A percentile compares a stretch with the other conserved stretches of the same genome.
These are phyloP conservation scores for Plectosphaerella sp. DNA, from an alignment of 2,329 filamentous ascomycete genomes.

Conservation along the genomic window DNA sequence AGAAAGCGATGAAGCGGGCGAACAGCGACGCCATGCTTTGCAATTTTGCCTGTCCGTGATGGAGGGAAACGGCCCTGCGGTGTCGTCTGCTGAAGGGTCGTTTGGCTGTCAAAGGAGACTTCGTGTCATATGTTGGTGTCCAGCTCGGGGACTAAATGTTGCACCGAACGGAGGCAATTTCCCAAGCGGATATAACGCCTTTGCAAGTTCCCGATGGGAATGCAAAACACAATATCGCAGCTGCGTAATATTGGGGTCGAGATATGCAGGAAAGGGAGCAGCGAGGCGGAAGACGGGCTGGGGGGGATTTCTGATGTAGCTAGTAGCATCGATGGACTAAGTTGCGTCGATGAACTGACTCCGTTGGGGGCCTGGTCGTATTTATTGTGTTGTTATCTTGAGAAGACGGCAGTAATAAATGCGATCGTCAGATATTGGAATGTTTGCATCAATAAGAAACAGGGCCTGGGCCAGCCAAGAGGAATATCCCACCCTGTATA, in stretches of 20 bases:
- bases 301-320: no score
- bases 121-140: neutral
- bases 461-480: neutral
- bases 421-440: neutral
- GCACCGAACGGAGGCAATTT: no score
- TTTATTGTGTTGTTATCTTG: neutral
- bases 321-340: no score
- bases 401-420: neutral
- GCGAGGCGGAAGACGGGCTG: no score
- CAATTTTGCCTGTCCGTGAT: constrained; percentile 4
- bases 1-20: constrained; percentile 23
- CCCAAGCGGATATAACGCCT: no score
- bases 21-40: constrained; percentile 13
- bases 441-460: neutral
- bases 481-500: neutral
- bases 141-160: no score
- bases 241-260: no score
- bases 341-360: no score
- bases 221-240: no score
- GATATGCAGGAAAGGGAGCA: no score
- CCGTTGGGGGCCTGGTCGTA: neutral
- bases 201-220: no score
- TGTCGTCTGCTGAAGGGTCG: neutral
- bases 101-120: neutral
- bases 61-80: neutral